Conservation (phyloP, 768 basidiomycete species). For the Chiua virens region DNA sequence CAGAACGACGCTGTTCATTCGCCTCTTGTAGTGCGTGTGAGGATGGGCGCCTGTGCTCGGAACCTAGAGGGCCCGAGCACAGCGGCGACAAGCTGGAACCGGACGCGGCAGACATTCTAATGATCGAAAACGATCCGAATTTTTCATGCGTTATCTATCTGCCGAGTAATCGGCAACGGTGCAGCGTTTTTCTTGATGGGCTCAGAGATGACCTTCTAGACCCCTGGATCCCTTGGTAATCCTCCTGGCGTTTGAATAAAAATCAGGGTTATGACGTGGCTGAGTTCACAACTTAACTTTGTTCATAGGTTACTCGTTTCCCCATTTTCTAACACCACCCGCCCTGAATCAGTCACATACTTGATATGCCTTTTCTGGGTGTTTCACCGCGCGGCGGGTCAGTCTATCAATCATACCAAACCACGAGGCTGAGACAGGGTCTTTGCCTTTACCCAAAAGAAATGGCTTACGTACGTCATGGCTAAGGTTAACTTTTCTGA, state of each 20-base stretch:
- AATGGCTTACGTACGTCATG: constrained; percentile 22
- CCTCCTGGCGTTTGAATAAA: constrained; percentile 10
- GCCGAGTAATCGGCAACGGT: constrained; percentile 12
- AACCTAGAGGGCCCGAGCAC: constrained; percentile 9
- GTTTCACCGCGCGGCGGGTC: background rate
- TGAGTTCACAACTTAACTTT: constrained; percentile 28
- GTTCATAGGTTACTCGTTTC: constrained; percentile 5
- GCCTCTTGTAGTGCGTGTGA: constrained; percentile 12
- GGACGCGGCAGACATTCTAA: constrained; percentile 1
- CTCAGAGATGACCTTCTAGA: background rate
- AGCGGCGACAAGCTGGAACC: constrained; percentile 2
- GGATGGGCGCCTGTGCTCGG: constrained; percentile 4
- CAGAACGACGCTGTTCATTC: background rate
- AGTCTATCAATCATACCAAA: constrained; percentile 3
- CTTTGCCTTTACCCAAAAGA: constrained; percentile 9
- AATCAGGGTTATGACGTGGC: constrained; percentile 28
- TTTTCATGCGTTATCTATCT: background rate
- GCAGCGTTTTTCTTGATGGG: constrained; percentile 2
- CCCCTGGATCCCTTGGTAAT: constrained; percentile 6
- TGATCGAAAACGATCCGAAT: background rate
- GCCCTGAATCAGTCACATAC: constrained; percentile 13
- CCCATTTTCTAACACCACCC: constrained; percentile 6
- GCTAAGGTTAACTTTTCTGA: constrained; percentile 31
- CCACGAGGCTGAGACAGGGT: constrained; percentile 24
- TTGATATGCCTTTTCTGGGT: constrained; percentile 19